A percentile compares a stretch with the other conserved stretches of the same genome.
These are phyloP conservation scores for Vigna unguiculata DNA, from an alignment of 306 rosid species.

Conservation along the genomic window DNA sequence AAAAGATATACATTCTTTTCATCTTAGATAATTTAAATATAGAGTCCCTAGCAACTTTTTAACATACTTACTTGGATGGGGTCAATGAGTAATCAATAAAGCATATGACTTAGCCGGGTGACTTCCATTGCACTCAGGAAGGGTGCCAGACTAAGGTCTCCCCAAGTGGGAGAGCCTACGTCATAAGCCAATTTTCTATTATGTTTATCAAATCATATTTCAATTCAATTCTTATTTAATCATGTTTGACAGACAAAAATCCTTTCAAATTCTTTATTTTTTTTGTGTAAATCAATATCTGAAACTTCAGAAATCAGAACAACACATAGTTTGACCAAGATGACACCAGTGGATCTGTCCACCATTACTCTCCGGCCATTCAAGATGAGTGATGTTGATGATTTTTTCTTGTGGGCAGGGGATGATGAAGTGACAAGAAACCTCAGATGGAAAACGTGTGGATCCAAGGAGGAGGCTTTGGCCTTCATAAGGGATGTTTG, in stretches of 20 bases:
- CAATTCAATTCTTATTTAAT: no score
- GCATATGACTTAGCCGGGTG: conserved; percentile 57
- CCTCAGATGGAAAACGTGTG: conserved; percentile 48
- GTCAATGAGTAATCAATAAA: conserved; percentile 60
- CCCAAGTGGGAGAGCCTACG: conserved; percentile 56
- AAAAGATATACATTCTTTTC: not conserved
- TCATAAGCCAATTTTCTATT: conserved; percentile 48
- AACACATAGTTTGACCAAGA: not conserved
- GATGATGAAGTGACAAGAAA: conserved; percentile 55
- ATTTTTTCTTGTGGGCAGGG: conserved; percentile 65
- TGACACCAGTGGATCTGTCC: conserved; percentile 45
- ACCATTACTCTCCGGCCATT: conserved; percentile 58
- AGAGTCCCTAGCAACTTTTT: accelerated
- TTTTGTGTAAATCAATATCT: no score
- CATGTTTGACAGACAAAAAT: no score
- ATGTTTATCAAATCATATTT: no score
- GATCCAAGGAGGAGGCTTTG: conserved; percentile 60
- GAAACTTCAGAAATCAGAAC: no score
- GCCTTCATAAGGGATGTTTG: conserved; percentile 62
- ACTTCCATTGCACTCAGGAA: conserved; percentile 69
- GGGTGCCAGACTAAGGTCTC: conserved; percentile 68
- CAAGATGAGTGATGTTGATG: conserved; percentile 58
- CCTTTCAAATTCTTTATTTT: no score
- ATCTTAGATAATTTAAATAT: not conserved
- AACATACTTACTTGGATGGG: conserved; percentile 70